These are phyloP conservation scores for Hymenoscyphus salicellus DNA, from an alignment of 2,329 filamentous ascomycete genomes.

Conservation along the genomic window DNA sequence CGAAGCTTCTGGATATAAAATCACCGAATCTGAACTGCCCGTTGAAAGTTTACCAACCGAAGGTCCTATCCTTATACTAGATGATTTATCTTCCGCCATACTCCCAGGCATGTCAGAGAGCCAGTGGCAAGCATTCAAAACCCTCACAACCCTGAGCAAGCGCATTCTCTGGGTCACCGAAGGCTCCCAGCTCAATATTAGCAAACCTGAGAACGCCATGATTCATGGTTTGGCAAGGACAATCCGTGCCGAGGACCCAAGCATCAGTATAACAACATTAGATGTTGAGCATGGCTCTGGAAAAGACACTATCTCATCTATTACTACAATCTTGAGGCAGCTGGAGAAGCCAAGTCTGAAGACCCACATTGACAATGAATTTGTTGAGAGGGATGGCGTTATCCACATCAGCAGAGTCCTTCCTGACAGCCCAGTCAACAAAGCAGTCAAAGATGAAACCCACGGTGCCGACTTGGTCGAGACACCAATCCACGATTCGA, in stretches of 20 bases:
- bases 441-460: slow-evolving; percentile 6
- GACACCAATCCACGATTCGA: slow-evolving; percentile 9
- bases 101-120: not conserved
- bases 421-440: slow-evolving; percentile 28
- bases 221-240: slow-evolving; percentile 11
- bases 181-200: slow-evolving; percentile 10
- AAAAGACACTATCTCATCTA: not conserved
- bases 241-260: slow-evolving; percentile 14
- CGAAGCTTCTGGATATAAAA: not conserved
- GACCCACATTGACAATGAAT: slow-evolving; percentile 28
- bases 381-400: slow-evolving; percentile 30
- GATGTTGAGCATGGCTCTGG: slow-evolving; percentile 6
- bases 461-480: slow-evolving; percentile 2
- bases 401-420: slow-evolving; percentile 28
- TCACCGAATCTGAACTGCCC: not conserved
- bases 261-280: slow-evolving; percentile 10
- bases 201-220: slow-evolving; percentile 5
- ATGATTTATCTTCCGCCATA: slow-evolving; percentile 9
- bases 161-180: slow-evolving; percentile 13
- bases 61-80: slow-evolving; percentile 7
- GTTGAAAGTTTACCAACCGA: not conserved
- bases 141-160: not conserved
- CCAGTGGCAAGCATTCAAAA: slow-evolving; percentile 11
- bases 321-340: slow-evolving; percentile 7
- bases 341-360: not conserved